Evolutionary conservation across 176 grass and related monocot genomes (phyloP).

Genomic region (Musa acuminata): DNA sequence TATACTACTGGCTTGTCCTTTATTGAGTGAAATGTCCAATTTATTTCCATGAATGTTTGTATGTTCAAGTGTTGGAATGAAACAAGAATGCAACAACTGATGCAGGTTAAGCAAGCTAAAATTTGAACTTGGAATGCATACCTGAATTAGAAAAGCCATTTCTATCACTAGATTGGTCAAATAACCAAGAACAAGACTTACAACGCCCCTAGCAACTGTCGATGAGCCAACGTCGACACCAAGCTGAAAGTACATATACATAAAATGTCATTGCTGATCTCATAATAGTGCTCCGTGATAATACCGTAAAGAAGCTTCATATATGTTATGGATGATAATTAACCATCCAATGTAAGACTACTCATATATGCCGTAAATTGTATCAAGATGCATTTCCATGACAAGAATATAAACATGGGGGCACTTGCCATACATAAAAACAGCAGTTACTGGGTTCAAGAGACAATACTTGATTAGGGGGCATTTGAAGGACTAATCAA

Average conservation of each 20-base stretch:
- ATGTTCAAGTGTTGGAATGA: not conserved
- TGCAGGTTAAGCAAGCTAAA: not conserved
- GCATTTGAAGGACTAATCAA: not conserved
- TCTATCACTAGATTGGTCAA: conserved; percentile 24
- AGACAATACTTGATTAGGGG: not conserved
- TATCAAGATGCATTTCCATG: no score
- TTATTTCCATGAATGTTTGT: not conserved
- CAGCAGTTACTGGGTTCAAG: not conserved
- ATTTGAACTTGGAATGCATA: not conserved
- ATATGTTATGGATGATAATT: not conserved
- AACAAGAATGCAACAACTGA: no score
- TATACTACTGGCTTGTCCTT: not conserved
- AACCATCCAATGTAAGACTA: not conserved
- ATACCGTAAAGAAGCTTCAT: not conserved
- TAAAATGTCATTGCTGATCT: not conserved
- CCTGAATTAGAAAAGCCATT: conserved; percentile 23
- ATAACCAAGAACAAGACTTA: conserved; percentile 22
- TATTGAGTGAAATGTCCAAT: not conserved
- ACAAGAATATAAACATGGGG: no score
- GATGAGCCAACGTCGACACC: conserved; percentile 19
- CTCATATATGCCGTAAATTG: no score
- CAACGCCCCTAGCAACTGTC: conserved; percentile 19
- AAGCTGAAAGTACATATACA: conserved; percentile 10
- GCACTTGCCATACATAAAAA: not conserved
- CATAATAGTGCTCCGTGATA: no score